Evolutionary conservation across 805 yeast genomes (phyloP), one percentile per base, ranked within the genome.

Genomic region (Cyberlindnera bimundalis): DNA sequence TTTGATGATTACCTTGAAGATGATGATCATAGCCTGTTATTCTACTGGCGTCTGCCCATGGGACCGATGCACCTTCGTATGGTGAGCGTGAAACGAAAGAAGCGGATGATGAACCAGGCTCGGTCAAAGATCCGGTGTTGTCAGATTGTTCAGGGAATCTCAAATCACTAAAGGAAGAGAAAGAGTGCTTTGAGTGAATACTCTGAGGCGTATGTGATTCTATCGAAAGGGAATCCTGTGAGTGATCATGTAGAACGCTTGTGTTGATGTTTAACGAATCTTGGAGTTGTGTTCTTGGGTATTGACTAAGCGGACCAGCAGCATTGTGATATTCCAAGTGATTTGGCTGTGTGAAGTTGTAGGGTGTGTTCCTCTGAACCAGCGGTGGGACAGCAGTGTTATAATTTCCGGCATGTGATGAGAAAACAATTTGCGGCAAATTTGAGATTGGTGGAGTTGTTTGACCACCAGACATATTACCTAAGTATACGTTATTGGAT

Each of bases 161-260:
- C 30, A 44, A 24, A 8, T 38, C 42, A 9, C 17, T 37, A 16
- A 42, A 30, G 5, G 46, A 42, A 10, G 46, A 38, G 34, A 42
- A 42, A 2, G 40, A 35, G 24, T 31, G 23, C 33, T 40, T 40
- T 13, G 43, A 40, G 16, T 35, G 39, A 4, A 40, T n/a, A 30
- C 43, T 40, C 29, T 34, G 38, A 5, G 43, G 43, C 9, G 43
- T 40, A 7, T 35, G 29, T 3, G 43, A 35, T 12, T 21, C 39
- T 5, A 26, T 16, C 4, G 43, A 40, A 13, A 35, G 25, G 2
- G 39, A 8, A 19, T 40, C 42, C 4, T 34, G 28, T 11, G 31
- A 3, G 14, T 30, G 35, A 5, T 40, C 39, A 6, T 8, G 33
- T 3, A 15, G n/a, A 21, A 12, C 27, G 31, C 41, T 10, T 25